Evolutionary conservation across 495 filamentous ascomycete genomes (phyloP).

Genomic region (Penicillium waksmanii): DNA sequence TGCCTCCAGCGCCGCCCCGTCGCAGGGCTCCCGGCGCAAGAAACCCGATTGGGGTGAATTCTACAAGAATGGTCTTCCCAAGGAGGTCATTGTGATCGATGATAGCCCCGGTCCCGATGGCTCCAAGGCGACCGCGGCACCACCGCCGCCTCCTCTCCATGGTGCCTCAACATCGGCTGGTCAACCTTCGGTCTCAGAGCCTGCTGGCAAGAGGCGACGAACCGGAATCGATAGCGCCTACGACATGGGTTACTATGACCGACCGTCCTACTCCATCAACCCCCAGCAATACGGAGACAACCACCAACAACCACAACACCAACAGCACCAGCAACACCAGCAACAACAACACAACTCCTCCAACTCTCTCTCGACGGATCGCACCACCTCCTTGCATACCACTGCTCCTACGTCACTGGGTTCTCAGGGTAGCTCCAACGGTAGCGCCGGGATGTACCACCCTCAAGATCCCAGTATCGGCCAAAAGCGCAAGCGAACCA

Average conservation of each 20-base stretch:
- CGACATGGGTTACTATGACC: slow-evolving; percentile 65
- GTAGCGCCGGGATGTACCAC: slow-evolving; percentile 34
- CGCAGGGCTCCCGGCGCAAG: slow-evolving; percentile 61
- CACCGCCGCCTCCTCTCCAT: slow-evolving; percentile 30
- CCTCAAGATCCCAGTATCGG: slow-evolving; percentile 63
- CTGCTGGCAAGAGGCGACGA: slow-evolving; percentile 66
- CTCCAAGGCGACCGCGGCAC: slow-evolving; percentile 30
- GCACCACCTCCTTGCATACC: slow-evolving; percentile 83
- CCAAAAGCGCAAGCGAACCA: slow-evolving; percentile 86
- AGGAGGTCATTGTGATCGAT: slow-evolving; percentile 95
- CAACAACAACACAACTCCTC: slow-evolving; percentile 53
- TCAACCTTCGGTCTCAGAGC: slow-evolving; percentile 43
- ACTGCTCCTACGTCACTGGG: slow-evolving; percentile 90
- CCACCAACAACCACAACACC: background rate
- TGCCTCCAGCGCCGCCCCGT: slow-evolving; percentile 39
- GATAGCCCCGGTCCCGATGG: slow-evolving; percentile 76
- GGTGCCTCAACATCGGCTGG: slow-evolving; percentile 7
- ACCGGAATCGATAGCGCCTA: slow-evolving; percentile 65
- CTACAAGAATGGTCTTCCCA: slow-evolving; percentile 89
- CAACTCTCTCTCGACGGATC: slow-evolving; percentile 78
- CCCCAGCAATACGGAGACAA: slow-evolving; percentile 66
- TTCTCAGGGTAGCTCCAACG: slow-evolving; percentile 68
- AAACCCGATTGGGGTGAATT: slow-evolving; percentile 85
- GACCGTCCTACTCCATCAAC: slow-evolving; percentile 69
- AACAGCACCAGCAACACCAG: background rate